Percentiles rank a stretch among this genome's conserved stretches.
Evolutionary conservation across 2,329 filamentous ascomycete species (phyloP).

Genomic region (Ophiocordyceps camponoti-rufipedis): DNA sequence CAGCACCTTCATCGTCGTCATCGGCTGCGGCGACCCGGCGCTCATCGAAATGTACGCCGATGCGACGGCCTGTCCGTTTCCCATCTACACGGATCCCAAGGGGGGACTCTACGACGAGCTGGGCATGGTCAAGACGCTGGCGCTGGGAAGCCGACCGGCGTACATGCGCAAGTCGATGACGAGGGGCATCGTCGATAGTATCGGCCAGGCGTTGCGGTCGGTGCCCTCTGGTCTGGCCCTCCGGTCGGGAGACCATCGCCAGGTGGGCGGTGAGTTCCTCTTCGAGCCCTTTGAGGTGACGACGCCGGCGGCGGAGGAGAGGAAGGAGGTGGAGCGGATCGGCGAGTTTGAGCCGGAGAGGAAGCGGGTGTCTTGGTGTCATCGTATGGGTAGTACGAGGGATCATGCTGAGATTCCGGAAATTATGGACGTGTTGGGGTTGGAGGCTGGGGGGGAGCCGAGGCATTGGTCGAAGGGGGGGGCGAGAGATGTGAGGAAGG

Average conservation of each 20-base stretch:
- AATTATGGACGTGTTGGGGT: constrained; percentile 42
- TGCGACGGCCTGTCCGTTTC: constrained; percentile 47
- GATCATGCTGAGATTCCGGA: constrained; percentile 59
- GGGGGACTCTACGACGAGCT: constrained; percentile 46
- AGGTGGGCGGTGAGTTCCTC: constrained; percentile 65
- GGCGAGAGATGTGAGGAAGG: no score
- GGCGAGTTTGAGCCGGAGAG: constrained; percentile 17
- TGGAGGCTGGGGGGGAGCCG: constrained; percentile 14
- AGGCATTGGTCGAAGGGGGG: no score
- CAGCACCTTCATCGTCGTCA: constrained; percentile 45
- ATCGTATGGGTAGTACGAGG: constrained; percentile 62
- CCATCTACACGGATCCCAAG: constrained; percentile 62
- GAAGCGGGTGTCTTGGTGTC: constrained; percentile 58
- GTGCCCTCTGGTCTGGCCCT: constrained; percentile 37
- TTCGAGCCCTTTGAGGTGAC: constrained; percentile 37
- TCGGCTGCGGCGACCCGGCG: constrained; percentile 53
- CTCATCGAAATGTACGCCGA: constrained; percentile 49
- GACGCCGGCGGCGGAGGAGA: constrained; percentile 17
- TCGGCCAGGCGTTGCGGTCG: constrained; percentile 41
- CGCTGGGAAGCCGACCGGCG: constrained; percentile 38
- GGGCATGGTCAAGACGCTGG: constrained; percentile 48
- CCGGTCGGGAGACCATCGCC: constrained; percentile 46
- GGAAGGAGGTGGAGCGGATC: constrained; percentile 8
- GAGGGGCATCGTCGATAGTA: constrained; percentile 28
- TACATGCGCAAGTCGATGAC: constrained; percentile 43